Percentiles rank a stretch among this genome's conserved stretches.
Conservation (phyloP, 2,329 filamentous ascomycete species). For the Monosporascus cannonballus region DNA sequence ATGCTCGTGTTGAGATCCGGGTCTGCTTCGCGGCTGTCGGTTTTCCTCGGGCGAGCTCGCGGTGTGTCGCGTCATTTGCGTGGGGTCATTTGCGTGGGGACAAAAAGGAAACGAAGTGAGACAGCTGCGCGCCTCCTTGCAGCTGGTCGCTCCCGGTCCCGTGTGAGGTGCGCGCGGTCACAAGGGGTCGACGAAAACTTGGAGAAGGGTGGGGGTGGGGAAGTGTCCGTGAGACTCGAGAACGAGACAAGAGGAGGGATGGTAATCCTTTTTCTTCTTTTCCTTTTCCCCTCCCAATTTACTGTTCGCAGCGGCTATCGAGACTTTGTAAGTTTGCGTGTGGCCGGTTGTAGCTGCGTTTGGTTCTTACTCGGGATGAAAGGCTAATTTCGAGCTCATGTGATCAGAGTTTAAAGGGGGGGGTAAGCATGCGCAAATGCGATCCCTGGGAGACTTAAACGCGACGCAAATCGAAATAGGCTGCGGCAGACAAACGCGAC, state of each 20-base stretch:
- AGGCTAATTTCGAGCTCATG: neutral
- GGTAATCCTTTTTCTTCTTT: neutral
- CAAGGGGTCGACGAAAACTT: neutral
- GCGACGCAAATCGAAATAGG: neutral
- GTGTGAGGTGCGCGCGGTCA: neutral
- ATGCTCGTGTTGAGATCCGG: slow-evolving; percentile 17
- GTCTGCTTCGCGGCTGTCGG: slow-evolving; percentile 19
- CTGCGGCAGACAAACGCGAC: neutral
- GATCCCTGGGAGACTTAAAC: neutral
- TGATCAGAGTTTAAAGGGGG: neutral
- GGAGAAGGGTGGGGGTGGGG: neutral
- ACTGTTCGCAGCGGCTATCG: neutral
- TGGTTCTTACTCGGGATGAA: neutral
- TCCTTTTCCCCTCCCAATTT: neutral
- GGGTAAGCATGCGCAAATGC: neutral
- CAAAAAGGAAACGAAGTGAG: neutral
- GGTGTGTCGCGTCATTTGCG: slow-evolving; percentile 24
- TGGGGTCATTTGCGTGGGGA: slow-evolving; percentile 16
- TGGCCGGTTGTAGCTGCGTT: neutral
- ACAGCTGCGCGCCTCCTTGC: neutral
- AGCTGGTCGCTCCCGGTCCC: neutral
- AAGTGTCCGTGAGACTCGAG: neutral
- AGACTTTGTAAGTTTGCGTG: neutral
- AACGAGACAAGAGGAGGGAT: neutral
- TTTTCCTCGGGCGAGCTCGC: slow-evolving; percentile 22